Evolutionary conservation across 768 basidiomycete species (phyloP), one percentile per base, ranked within the genome.

Genomic region (Pholiota molesta): DNA sequence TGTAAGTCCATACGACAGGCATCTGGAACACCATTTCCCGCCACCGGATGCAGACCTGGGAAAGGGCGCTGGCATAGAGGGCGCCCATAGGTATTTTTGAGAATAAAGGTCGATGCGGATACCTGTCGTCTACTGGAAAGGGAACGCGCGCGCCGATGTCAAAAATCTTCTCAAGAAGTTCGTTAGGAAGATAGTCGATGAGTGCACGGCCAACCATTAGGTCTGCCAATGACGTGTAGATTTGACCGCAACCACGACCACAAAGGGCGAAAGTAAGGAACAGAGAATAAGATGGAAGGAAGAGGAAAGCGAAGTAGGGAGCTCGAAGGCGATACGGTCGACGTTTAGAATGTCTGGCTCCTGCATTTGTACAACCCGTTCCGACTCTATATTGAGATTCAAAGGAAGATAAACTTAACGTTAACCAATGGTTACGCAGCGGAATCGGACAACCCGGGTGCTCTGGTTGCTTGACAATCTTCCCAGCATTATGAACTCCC

Each of bases 161-260:
- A 60, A 74, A 74, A 10, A 74, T 70, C 28, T 65, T 64, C 49
- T 71, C 73, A 19, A 74, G 57, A 26, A 74, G 67, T 60, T 74
- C 73, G 55, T 71, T 71, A 14, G 73, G 73, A 31, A 74, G 55
- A 42, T 49, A 66, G 33, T 65, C 45, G 39, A 73, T 62, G 4
- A 59, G 60, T 13, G 64, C 47, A 10, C 29, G 37, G 35, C 47
- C n/a, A n/a, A 55, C 53, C 61, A 61, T 67, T 31, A 57, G 37
- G 40, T 16, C 31, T 31, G 3, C 9, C 19, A n/a, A 29, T 7
- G 28, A 21, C 45, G 16, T 29, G 2, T 31, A 26, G 14, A 49
- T 5, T 26, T 26, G 19, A 49, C 23, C 47, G 10, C 47, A 13
- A 14, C 9, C 42, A 17, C n/a, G 23, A 13, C 47, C 23, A 49